Evolutionary conservation across 129 eudicot genomes (phyloP).

Genomic region (Oenanthe sinensis): DNA sequence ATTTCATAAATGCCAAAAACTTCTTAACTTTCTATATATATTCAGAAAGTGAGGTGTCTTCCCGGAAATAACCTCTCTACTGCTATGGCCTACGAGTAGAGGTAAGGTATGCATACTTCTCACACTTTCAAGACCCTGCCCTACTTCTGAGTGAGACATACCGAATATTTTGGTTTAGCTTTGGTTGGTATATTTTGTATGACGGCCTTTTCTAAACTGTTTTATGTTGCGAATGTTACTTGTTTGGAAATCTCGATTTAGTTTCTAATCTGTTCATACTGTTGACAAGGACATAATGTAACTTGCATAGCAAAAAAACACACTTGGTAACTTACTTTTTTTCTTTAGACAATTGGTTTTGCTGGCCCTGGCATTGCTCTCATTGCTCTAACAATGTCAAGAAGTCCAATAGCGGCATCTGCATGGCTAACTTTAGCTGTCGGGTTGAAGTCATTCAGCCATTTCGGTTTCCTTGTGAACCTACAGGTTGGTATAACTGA

Average conservation of each 20-base stretch:
- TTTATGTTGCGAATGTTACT: neutral
- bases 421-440: slow-evolving; percentile 97
- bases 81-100: too few species aligned
- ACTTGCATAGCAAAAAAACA: neutral
- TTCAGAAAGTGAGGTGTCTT: too few species aligned
- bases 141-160: too few species aligned
- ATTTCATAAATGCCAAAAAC: too few species aligned
- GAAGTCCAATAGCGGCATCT: slow-evolving; percentile 65
- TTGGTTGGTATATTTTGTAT: neutral
- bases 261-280: neutral
- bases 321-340: neutral
- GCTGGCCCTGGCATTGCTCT: slow-evolving; percentile 83
- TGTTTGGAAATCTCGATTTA: neutral
- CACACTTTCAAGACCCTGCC: too few species aligned
- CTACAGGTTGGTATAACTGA: slow-evolving; percentile 52
- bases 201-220: neutral
- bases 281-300: neutral
- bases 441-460: slow-evolving; percentile 88
- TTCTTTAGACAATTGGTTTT: slow-evolving; percentile 78
- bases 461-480: slow-evolving; percentile 94
- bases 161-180: neutral
- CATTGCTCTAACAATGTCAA: slow-evolving; percentile 66
- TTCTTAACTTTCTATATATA: too few species aligned
- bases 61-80: too few species aligned
- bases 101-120: too few species aligned